Conservation (phyloP, 2,329 filamentous ascomycete genomes). For the Penicillium sp. region DNA sequence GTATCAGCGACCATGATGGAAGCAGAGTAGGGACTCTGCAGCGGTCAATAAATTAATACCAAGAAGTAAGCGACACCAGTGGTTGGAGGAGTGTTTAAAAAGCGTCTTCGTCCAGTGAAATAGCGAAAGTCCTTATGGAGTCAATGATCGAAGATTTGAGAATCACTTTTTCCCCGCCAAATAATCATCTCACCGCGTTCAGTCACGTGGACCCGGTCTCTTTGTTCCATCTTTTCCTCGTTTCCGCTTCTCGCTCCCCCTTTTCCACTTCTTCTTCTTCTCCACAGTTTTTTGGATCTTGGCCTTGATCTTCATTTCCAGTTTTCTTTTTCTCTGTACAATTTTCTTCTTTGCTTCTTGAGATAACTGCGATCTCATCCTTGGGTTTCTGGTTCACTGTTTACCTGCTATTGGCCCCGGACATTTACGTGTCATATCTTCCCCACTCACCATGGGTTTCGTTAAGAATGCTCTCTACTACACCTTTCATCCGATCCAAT, state of each 20-base stretch:
- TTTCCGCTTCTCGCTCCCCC: neutral
- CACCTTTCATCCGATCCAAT: slow-evolving; percentile 70
- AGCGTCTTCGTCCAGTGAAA: neutral
- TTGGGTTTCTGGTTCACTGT: slow-evolving; percentile 7
- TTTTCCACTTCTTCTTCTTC: slow-evolving; percentile 11
- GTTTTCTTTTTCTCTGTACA: slow-evolving; percentile 10
- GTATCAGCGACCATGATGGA: slow-evolving; percentile 78
- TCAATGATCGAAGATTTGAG: neutral
- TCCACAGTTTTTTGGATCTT: neutral
- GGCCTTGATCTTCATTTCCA: neutral
- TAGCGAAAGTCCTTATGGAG: neutral
- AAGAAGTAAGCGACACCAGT: neutral
- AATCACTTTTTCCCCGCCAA: neutral
- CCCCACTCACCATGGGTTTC: slow-evolving; percentile 37
- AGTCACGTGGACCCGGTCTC: neutral
- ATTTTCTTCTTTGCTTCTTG: neutral
- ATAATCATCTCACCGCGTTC: neutral
- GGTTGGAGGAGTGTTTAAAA: neutral
- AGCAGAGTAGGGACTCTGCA: slow-evolving; percentile 4
- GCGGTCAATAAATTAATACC: neutral
- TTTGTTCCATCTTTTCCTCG: slow-evolving; percentile 1
- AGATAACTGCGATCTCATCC: neutral
- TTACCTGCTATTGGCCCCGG: slow-evolving; percentile 6
- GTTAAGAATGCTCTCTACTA: slow-evolving; percentile 64
- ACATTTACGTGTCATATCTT: slow-evolving; percentile 7